phyloP scores from a whole-genome alignment of 1,284 basidiomycete species.

The Malassezia vespertilionis region DNA sequence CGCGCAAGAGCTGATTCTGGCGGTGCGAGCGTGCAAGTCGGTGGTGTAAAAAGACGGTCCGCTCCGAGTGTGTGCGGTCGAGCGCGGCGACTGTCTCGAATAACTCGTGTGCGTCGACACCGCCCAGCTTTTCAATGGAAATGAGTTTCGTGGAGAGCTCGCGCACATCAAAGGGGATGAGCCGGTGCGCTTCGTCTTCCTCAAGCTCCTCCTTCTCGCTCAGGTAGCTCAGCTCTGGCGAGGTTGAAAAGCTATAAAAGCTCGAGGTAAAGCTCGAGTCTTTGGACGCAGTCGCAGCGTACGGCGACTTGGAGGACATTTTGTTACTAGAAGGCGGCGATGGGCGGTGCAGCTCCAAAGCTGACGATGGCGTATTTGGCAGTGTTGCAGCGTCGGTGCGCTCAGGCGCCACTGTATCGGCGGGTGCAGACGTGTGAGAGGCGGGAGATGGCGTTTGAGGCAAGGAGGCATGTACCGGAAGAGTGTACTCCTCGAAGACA shows the following conservation, averaged over 20 bases:
- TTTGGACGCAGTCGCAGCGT: neutral
- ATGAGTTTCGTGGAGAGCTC: constrained; percentile 13
- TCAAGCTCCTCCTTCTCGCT: constrained; percentile 15
- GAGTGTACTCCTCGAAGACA: no score
- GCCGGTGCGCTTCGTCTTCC: constrained; percentile 5
- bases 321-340: no score
- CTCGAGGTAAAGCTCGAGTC: constrained; percentile 11
- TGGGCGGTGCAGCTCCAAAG: no score
- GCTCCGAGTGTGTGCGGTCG: constrained; percentile 16
- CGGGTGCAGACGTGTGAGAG: no score
- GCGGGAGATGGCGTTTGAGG: no score
- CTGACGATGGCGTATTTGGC: no score
- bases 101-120: constrained; percentile 13
- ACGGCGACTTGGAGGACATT: neutral
- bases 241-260: constrained; percentile 3
- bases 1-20: constrained; percentile 6
- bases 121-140: constrained; percentile 6
- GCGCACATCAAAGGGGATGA: constrained; percentile 11
- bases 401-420: no score
- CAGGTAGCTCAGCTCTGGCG: constrained; percentile 15
- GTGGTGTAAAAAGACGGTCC: constrained; percentile 17
- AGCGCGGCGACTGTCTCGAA: constrained; percentile 14
- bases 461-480: no score
- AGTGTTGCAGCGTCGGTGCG: no score
- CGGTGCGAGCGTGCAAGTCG: constrained; percentile 16